A percentile compares a stretch with the other conserved stretches of the same genome.
phyloP scores from a whole-genome alignment of 495 filamentous ascomycete species.

The Penicillium manginii region DNA sequence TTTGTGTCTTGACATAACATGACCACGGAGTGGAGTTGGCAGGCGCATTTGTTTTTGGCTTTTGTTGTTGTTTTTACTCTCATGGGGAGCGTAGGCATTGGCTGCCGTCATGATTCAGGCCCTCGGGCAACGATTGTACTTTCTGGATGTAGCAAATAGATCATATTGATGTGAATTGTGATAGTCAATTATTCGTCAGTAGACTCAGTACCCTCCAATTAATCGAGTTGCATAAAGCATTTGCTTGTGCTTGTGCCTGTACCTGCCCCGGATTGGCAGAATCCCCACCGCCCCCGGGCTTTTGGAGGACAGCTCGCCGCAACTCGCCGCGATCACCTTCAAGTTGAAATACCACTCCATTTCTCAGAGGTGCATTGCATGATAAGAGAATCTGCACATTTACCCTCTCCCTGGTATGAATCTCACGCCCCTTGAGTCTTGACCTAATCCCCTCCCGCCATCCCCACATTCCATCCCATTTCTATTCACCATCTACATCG shows the following conservation, averaged over 20 bases:
- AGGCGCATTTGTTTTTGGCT: slow-evolving; percentile 30
- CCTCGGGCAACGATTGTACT: slow-evolving; percentile 19
- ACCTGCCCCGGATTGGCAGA: neutral
- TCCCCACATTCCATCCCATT: neutral
- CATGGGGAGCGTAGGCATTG: slow-evolving; percentile 12
- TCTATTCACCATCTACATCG: slow-evolving; percentile 1
- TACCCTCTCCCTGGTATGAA: neutral
- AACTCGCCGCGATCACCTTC: neutral
- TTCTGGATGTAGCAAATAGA: slow-evolving; percentile 26
- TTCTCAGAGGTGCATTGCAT: neutral
- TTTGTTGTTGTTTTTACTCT: slow-evolving; percentile 17
- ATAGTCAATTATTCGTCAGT: neutral
- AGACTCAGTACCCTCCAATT: neutral
- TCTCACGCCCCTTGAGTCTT: neutral
- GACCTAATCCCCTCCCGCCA: neutral
- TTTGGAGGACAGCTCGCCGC: slow-evolving; percentile 36
- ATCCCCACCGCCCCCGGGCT: slow-evolving; percentile 24
- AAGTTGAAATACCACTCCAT: neutral
- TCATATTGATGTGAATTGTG: neutral
- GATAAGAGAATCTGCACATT: neutral
- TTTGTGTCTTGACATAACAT: slow-evolving; percentile 31
- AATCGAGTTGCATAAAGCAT: neutral
- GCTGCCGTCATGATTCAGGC: slow-evolving; percentile 16
- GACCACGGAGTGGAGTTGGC: slow-evolving; percentile 45
- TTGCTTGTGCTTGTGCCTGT: too few species aligned